A percentile compares a stretch with the other conserved stretches of the same genome.
Evolutionary conservation across 2,329 filamentous ascomycete genomes (phyloP).

Genomic region (Colletotrichum cereale): DNA sequence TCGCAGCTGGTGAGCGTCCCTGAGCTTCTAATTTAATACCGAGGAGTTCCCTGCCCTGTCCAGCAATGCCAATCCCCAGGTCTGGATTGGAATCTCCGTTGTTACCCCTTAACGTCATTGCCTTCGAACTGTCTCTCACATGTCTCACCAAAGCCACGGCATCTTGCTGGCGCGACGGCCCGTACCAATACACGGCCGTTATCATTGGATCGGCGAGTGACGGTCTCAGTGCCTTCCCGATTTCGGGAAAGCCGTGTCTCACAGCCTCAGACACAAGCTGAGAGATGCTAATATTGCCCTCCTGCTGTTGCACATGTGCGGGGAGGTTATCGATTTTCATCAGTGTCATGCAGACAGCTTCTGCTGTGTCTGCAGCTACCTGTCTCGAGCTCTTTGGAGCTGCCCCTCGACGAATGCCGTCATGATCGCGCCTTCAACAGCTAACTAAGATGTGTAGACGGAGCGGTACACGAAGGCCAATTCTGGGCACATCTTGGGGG

Average conservation of each 20-base stretch:
- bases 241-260: conserved; percentile 27
- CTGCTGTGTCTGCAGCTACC: not conserved
- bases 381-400: not conserved
- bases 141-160: conserved; percentile 30
- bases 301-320: not conserved
- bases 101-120: conserved; percentile 20
- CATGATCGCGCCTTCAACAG: not conserved
- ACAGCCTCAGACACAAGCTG: conserved; percentile 11
- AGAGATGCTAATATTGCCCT: not conserved
- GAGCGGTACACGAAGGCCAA: not conserved
- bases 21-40: not conserved
- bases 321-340: not conserved
- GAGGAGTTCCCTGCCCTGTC: not conserved
- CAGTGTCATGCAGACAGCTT: not conserved
- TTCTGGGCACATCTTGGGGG: not conserved
- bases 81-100: conserved; percentile 4
- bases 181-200: conserved; percentile 21
- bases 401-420: not conserved
- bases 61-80: not conserved
- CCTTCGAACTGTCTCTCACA: conserved; percentile 2
- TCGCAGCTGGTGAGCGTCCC: not conserved
- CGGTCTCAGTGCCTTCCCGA: conserved; percentile 9
- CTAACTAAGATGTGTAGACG: no score
- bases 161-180: conserved; percentile 32
- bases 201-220: conserved; percentile 8